Conservation (phyloP, 1,139 yeast species). For the Suhomyces coccinellae region DNA sequence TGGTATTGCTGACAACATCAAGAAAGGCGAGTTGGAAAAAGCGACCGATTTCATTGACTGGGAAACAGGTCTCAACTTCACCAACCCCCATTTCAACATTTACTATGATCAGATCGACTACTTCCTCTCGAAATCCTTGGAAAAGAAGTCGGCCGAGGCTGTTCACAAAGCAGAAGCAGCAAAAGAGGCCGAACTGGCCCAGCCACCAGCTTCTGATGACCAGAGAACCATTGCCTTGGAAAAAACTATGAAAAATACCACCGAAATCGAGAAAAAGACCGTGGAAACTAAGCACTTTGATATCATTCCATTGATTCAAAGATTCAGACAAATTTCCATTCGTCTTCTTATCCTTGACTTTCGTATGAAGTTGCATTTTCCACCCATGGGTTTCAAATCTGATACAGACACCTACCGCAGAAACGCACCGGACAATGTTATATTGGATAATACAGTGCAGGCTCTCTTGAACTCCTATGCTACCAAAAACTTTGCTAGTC, state of each 20-base stretch:
- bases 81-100: conserved; percentile 39
- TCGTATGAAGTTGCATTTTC: conserved; percentile 32
- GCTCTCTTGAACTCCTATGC: conserved; percentile 31
- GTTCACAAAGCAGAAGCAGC: neutral
- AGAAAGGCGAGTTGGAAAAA: conserved; percentile 6
- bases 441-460: conserved; percentile 26
- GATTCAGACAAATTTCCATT: conserved; percentile 23
- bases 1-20: conserved; percentile 13
- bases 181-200: neutral
- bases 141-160: neutral
- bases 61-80: conserved; percentile 17
- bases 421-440: conserved; percentile 30
- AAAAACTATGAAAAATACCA: neutral
- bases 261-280: neutral
- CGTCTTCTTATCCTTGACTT: conserved; percentile 37
- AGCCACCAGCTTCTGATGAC: neutral
- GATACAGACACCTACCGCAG: conserved; percentile 26
- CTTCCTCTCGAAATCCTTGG: neutral
- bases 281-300: conserved; percentile 1
- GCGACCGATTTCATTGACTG: conserved; percentile 14
- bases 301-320: conserved; percentile 8
- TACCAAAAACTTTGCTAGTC: conserved; percentile 24
- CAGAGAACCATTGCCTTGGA: conserved; percentile 3
- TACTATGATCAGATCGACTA: conserved; percentile 41
- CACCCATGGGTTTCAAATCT: conserved; percentile 25